Conservation (phyloP, 2,329 filamentous ascomycete species). For the Claviceps purpurea region DNA sequence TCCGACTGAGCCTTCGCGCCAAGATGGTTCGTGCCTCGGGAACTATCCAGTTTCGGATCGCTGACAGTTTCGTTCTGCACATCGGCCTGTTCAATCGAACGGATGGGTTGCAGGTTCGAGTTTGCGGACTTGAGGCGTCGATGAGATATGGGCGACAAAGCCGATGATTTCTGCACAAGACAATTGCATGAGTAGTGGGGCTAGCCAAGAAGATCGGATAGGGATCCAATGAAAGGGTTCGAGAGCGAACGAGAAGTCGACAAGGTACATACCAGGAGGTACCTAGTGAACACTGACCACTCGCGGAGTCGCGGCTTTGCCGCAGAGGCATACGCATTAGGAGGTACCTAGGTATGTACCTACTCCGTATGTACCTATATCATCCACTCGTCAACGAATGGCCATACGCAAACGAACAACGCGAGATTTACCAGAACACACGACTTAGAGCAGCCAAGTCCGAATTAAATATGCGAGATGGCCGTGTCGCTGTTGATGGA, state of each 20-base stretch:
- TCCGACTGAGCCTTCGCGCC: background rate
- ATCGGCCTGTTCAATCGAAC: background rate
- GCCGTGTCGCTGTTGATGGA: no score
- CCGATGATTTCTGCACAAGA: slow-evolving; percentile 7
- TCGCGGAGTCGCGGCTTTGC: no score
- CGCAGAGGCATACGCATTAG: no score
- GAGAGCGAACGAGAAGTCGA: background rate
- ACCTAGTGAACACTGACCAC: no score
- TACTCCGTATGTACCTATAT: no score
- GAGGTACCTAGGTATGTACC: fast-evolving
- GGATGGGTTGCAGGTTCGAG: background rate
- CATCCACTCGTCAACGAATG: no score
- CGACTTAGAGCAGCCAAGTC: no score
- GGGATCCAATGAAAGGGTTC: background rate
- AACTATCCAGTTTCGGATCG: slow-evolving; percentile 15
- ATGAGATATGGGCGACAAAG: slow-evolving; percentile 2
- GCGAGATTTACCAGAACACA: no score
- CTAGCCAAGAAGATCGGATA: background rate
- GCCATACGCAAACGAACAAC: no score
- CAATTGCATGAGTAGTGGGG: slow-evolving; percentile 6
- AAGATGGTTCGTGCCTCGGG: slow-evolving; percentile 7
- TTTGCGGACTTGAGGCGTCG: background rate
- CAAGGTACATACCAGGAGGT: no score
- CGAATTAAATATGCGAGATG: no score
- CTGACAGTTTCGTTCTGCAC: slow-evolving; percentile 1